Base-by-base conservation (phyloP, 148 eudicot species). In the Amaranthus hypochondriacus region DNA sequence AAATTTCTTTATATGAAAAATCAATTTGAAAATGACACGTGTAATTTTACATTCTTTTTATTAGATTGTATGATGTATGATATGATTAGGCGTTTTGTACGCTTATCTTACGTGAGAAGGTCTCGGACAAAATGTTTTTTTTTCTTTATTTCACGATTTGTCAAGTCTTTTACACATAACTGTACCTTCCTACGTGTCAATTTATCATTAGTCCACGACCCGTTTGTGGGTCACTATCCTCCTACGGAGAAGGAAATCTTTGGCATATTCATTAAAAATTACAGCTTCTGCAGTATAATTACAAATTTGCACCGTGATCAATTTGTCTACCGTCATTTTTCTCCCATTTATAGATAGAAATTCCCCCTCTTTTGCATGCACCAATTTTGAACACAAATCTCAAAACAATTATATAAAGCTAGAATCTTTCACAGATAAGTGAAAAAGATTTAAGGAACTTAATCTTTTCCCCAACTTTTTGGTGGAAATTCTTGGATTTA, bases 281-380 rank as follows among this genome's bases (percentile, higher is more conserved):
- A 70, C 71, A 49, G 60, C 70, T 66, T 67, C 68, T 48, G 60
- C 70, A 43, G 8, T 53, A 6, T 76, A 69, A 64, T 73, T 73
- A 72, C 78, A 76, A 75, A 81, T 53, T 73, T 61, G 64, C 75
- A 57, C 71, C 80, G 78, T 72, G 54, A 46, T 73, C 55, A 67
- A 18, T 56, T 56, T 60, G 12, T 48, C 43, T 18, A 51, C 50
- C 69, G 67, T 55, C 15, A 46, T 56, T 60, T 48, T 68, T 12
- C 50, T 48, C 15, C 51, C 63, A 60, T 39, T 63, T 14, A 8
- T 51, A 18, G 47, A 5, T 5, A 47, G 11, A 11, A 60, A 60
- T 56, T 57, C 48, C 39, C 49, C 71, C 76, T 71, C 56, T 56
- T 71, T 57, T 54, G 0, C 44, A 46, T 54, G 8, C 52, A 61